Percentiles rank a stretch among this genome's conserved stretches.
Conservation (phyloP, 139 green algal genomes). For the Medakamo hakoo region DNA sequence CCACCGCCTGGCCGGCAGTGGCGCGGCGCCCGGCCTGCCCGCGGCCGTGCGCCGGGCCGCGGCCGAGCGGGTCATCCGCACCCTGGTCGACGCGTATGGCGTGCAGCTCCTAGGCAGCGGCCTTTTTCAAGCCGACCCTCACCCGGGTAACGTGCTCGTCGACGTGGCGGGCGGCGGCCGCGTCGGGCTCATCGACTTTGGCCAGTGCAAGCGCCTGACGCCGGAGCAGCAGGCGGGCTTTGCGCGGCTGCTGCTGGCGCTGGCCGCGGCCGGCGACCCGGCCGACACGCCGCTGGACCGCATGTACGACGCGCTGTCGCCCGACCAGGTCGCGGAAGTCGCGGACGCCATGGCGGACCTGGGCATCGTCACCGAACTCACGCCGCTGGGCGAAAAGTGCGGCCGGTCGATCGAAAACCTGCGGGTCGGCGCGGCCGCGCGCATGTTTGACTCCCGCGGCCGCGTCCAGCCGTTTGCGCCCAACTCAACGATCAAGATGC, state of each 20-base stretch:
- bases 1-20: slow-evolving; percentile 17
- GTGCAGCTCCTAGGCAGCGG: slow-evolving; percentile 79
- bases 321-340: not conserved
- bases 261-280: slow-evolving; percentile 21
- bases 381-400: not conserved
- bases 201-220: slow-evolving; percentile 81
- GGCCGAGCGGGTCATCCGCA: slow-evolving; percentile 14
- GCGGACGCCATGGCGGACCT: slow-evolving; percentile 22
- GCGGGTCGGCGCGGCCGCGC: slow-evolving; percentile 50
- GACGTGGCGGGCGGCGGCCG: slow-evolving; percentile 15
- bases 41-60: not conserved
- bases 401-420: slow-evolving; percentile 22
- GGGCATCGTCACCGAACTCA: slow-evolving; percentile 43
- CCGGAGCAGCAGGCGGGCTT: slow-evolving; percentile 39
- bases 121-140: slow-evolving; percentile 62
- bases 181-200: slow-evolving; percentile 86
- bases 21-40: not conserved
- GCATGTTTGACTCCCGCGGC: slow-evolving; percentile 90
- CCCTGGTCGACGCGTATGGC: slow-evolving; percentile 76
- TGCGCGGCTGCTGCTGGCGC: slow-evolving; percentile 58
- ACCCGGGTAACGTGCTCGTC: slow-evolving; percentile 76
- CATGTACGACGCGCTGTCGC: not conserved
- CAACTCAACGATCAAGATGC: slow-evolving; percentile 66
- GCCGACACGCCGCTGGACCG: not conserved
- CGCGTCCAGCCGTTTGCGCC: slow-evolving; percentile 73